These are phyloP conservation scores for Linnemannia schmuckeri DNA, from an alignment of 192 early-diverging fungal species.

Conservation along the genomic window DNA sequence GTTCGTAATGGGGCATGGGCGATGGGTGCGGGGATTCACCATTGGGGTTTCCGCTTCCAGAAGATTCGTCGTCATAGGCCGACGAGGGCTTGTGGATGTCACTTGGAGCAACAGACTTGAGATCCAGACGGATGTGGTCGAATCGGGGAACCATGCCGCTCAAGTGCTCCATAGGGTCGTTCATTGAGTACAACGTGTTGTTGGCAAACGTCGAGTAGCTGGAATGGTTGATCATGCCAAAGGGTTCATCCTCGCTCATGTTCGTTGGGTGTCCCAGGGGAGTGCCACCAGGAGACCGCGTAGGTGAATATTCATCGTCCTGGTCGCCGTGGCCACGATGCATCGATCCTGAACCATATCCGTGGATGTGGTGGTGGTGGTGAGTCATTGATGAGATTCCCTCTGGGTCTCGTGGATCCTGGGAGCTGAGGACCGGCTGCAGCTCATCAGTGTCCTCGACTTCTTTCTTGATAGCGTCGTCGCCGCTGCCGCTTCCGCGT, in stretches of 20 bases:
- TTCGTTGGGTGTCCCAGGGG: not conserved
- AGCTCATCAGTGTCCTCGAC: not conserved
- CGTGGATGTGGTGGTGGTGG: not conserved
- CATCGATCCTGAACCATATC: conserved; percentile 4
- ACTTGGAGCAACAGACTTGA: conserved; percentile 27
- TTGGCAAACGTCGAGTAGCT: conserved; percentile 15
- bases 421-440: not conserved
- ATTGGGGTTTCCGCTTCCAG: conserved; percentile 4
- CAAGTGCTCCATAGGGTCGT: conserved; percentile 20
- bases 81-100: conserved; percentile 23
- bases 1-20: conserved; percentile 24
- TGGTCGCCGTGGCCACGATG: conserved; percentile 6
- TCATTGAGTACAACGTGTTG: conserved; percentile 18
- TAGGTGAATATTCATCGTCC: conserved; percentile 10
- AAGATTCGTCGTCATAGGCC: not conserved
- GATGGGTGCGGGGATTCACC: conserved; percentile 21
- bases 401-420: conserved; percentile 2
- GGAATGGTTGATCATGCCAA: conserved; percentile 8
- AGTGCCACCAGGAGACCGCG: conserved; percentile 1
- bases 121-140: conserved; percentile 22
- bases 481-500: not conserved
- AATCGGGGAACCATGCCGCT: conserved; percentile 24
- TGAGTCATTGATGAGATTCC: not conserved
- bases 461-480: conserved; percentile 1
- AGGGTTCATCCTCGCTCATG: conserved; percentile 10